Conservation (phyloP, 768 basidiomycete genomes). For the Boletus speciosus region DNA sequence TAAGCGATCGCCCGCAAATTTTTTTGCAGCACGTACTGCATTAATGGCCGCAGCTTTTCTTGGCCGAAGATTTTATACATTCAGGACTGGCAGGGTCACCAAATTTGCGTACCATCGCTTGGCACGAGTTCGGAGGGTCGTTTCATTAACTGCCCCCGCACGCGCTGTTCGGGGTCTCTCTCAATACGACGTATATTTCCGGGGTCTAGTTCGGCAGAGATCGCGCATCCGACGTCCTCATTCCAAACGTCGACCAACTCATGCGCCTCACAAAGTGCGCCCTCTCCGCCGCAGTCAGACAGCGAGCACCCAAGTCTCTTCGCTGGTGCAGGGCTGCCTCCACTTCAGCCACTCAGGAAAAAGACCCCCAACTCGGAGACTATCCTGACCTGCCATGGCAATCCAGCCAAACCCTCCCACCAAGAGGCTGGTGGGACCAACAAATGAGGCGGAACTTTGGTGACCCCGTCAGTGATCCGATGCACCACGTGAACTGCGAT, state of each 20-base stretch:
- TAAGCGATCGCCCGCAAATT: slow-evolving; percentile 21
- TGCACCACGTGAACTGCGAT: background rate
- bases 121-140: slow-evolving; percentile 1
- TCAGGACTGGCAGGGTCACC: slow-evolving; percentile 20
- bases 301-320: background rate
- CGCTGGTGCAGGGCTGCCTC: slow-evolving; percentile 13
- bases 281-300: slow-evolving; percentile 6
- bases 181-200: background rate
- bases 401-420: slow-evolving; percentile 59
- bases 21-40: slow-evolving; percentile 16
- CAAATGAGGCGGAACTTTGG: slow-evolving; percentile 79
- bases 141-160: slow-evolving; percentile 4
- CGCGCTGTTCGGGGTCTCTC: slow-evolving; percentile 22
- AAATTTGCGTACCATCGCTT: slow-evolving; percentile 14
- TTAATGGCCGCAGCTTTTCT: slow-evolving; percentile 18
- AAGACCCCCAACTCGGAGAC: slow-evolving; percentile 66
- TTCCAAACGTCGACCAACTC: slow-evolving; percentile 12
- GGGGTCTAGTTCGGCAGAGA: slow-evolving; percentile 20
- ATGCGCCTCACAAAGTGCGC: slow-evolving; percentile 16
- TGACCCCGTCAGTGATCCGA: slow-evolving; percentile 54
- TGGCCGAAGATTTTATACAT: slow-evolving; percentile 13
- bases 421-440: slow-evolving; percentile 72
- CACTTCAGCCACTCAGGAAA: slow-evolving; percentile 29
- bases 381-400: slow-evolving; percentile 71
- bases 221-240: slow-evolving; percentile 5